phyloP scores from a whole-genome alignment of 345 rosid genomes.

The Arabidopsis thaliana region TAIR10.1 NC_003076.8:17547001-17547500 shows the following conservation, averaged over 20 bases:
- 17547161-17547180: slow-evolving; percentile 64
- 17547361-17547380: too few species aligned
- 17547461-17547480: too few species aligned
- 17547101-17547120: slow-evolving; percentile 52
- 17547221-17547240: slow-evolving; percentile 49
- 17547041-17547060: slow-evolving; percentile 47
- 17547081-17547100: slow-evolving; percentile 54
- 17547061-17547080: slow-evolving; percentile 47
- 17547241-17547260: slow-evolving; percentile 31
- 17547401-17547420: too few species aligned
- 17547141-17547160: slow-evolving; percentile 30
- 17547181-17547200: slow-evolving; percentile 48
- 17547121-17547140: slow-evolving; percentile 41
- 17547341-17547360: too few species aligned
- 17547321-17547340: too few species aligned
- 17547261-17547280: too few species aligned
- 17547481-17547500: too few species aligned
- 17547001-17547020: slow-evolving; percentile 53
- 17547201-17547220: slow-evolving; percentile 48
- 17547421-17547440: too few species aligned
- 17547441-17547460: too few species aligned
- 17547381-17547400: too few species aligned
- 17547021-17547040: slow-evolving; percentile 49
- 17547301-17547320: too few species aligned
- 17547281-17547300: too few species aligned